Conservation (phyloP, 805 yeast species). For the Monosporozyma unispora region DNA sequence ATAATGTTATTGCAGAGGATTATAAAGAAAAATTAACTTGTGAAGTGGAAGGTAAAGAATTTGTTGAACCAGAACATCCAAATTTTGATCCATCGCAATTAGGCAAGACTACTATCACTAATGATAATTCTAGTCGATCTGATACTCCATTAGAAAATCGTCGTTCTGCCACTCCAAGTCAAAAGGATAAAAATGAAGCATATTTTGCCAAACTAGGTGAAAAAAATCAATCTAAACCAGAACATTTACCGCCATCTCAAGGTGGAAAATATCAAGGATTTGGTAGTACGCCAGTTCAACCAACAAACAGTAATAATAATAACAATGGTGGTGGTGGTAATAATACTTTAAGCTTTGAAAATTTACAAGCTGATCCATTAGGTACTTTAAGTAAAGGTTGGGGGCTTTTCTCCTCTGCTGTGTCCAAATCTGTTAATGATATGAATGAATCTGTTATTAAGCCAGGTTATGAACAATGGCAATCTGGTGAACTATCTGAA, state of each 20-base stretch:
- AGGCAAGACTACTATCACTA: background rate
- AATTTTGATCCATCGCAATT: conserved; percentile 27
- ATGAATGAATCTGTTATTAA: conserved; percentile 83
- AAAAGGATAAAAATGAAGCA: conserved; percentile 60
- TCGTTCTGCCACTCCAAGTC: conserved; percentile 34
- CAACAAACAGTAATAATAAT: conserved; percentile 14
- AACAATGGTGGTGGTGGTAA: conserved; percentile 1
- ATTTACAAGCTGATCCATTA: conserved; percentile 72
- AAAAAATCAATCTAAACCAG: conserved; percentile 64
- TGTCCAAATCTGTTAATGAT: conserved; percentile 72
- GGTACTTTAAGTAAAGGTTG: conserved; percentile 91
- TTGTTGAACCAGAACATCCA: conserved; percentile 55
- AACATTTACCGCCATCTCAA: conserved; percentile 77
- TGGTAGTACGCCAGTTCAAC: conserved; percentile 58
- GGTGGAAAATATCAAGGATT: conserved; percentile 92
- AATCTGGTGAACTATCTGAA: conserved; percentile 58
- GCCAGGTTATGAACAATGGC: conserved; percentile 78
- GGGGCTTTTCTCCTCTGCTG: conserved; percentile 84
- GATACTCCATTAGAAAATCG: conserved; percentile 33
- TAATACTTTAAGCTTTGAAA: conserved; percentile 50
- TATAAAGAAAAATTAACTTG: conserved; percentile 77
- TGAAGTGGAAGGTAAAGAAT: conserved; percentile 62
- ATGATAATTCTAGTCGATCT: conserved; percentile 8
- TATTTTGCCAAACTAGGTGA: conserved; percentile 77
- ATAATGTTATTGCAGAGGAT: conserved; percentile 89